These are phyloP conservation scores for Solanum dulcamara DNA, from an alignment of 257 asterid species.

Conservation along the genomic window DNA sequence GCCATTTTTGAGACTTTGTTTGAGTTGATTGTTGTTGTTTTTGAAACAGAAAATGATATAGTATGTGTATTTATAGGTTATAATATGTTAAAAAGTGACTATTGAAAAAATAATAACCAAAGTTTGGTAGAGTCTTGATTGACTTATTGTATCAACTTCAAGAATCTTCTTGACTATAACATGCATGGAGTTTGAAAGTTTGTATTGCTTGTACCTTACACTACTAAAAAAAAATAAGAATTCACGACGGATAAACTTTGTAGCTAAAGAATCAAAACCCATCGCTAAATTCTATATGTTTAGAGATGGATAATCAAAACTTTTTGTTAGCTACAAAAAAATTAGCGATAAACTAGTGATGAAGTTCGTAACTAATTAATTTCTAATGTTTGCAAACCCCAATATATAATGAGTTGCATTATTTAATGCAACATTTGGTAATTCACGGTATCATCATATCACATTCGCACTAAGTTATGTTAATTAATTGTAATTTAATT, in stretches of 20 bases:
- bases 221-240: neutral
- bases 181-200: neutral
- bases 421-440: neutral
- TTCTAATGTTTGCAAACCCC: too few relatives aligned
- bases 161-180: slow-evolving; percentile 15
- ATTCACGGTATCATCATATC: neutral
- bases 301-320: too few relatives aligned
- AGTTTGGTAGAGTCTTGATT: slow-evolving; percentile 32
- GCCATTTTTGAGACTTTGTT: slow-evolving; percentile 11
- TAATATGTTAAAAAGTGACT: neutral
- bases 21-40: neutral
- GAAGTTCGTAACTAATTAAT: too few relatives aligned
- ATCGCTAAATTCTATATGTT: neutral
- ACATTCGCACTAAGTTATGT: neutral
- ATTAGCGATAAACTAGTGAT: too few relatives aligned
- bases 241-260: neutral
- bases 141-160: slow-evolving; percentile 11
- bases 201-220: neutral
- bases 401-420: too few relatives aligned
- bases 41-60: slow-evolving; percentile 9
- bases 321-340: too few relatives aligned
- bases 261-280: neutral
- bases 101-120: slow-evolving; percentile 3
- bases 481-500: neutral
- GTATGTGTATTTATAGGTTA: neutral